Base-by-base conservation (phyloP, 768 basidiomycete species). In the Suillus plorans region DNA sequence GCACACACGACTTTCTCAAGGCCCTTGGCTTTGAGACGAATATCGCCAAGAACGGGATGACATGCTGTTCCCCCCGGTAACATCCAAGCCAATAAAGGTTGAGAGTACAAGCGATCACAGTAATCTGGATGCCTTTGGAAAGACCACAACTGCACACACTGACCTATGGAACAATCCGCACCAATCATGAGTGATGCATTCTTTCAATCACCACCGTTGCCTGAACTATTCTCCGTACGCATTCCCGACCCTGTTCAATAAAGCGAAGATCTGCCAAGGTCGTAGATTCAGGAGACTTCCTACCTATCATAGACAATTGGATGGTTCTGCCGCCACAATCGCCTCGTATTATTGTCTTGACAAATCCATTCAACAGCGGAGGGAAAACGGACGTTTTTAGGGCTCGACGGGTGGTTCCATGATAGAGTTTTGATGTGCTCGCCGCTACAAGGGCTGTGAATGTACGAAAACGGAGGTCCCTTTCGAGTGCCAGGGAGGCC, bases 231-330 rank as follows among this genome's bases (percentile, higher is more conserved):
- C 22, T 50, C 25, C 50, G 14, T 28, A 8, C 80, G 37, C 66
- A 65, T 39, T 77, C 74, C 2, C 73, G 71, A 10, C 68, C 66
- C 63, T 85, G 80, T 59, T 77, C 72, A 52, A 86, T 80, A 0
- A 80, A 80, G n/a, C 70, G 47, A 9, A 86, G 77, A 63, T 82
- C 81, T 81, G 18, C 78, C 80, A n/a, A 80, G 62, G 65, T 86
- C 83, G 16, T 82, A 80, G 4, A 64, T 34, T 59, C 61, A 6
- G 62, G 47, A 8, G 10, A 41, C 7, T 41, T 49, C 36, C 47
- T 66, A n/a, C 65, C 20, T 12, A 44, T 45, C 34, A 66, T 18
- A 3, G 14, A 50, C 37, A 31, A 39, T 13, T 10, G 47, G 20
- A 25, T 67, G 62, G 20, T 56, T 34, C 66, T 56, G 47, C 39